Evolutionary conservation across 176 grass and related monocot genomes (phyloP).

Genomic region (Tuctoria greenei): DNA sequence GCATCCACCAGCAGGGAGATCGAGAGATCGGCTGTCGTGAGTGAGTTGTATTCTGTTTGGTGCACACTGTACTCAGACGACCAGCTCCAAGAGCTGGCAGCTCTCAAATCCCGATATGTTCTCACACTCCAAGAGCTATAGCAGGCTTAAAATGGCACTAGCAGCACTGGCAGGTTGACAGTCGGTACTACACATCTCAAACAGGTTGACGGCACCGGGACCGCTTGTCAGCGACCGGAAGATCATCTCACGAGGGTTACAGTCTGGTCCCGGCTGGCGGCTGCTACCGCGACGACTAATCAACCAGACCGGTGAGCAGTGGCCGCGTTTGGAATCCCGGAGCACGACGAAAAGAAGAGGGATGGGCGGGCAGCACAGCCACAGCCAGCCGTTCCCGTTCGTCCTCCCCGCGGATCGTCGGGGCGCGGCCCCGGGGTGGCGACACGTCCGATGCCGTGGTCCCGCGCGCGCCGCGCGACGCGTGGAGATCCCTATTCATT

Average conservation of each 20-base stretch:
- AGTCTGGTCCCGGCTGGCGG: background rate
- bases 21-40: background rate
- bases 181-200: background rate
- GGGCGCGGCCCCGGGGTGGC: background rate
- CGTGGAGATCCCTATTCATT: constrained; percentile 8
- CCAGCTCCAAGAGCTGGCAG: background rate
- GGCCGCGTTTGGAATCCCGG: constrained; percentile 40
- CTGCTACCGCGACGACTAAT: background rate
- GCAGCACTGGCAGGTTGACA: background rate
- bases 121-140: background rate
- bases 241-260: background rate
- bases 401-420: background rate
- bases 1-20: background rate
- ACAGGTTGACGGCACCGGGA: background rate
- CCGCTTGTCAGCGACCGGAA: background rate
- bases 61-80: background rate
- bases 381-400: too few relatives aligned
- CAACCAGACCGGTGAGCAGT: background rate
- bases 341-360: constrained; percentile 4
- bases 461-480: constrained; percentile 24
- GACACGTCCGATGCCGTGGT: constrained; percentile 42
- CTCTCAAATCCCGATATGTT: constrained; percentile 29
- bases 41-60: constrained; percentile 26
- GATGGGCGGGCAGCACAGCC: background rate
- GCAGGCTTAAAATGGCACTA: background rate